phyloP scores from a whole-genome alignment of 2,329 filamentous ascomycete species.

The Fusarium pseudoanthophilum region DNA sequence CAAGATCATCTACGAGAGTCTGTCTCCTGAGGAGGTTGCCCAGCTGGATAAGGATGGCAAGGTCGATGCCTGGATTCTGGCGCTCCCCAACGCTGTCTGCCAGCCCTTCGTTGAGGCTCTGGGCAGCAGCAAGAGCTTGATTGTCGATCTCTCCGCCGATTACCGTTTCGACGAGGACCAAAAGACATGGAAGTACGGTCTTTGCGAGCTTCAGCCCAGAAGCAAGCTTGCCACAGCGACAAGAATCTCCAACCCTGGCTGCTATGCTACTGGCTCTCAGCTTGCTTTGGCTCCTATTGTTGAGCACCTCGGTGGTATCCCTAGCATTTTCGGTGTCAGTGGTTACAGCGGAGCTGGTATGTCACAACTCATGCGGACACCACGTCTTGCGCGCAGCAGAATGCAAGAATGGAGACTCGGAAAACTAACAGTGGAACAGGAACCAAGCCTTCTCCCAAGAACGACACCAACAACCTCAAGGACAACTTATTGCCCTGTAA shows the following conservation, averaged over 20 bases:
- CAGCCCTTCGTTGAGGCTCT: conserved; percentile 93
- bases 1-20: conserved; percentile 91
- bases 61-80: conserved; percentile 98
- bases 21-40: conserved; percentile 86
- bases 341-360: conserved; percentile 87
- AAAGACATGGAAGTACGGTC: conserved; percentile 75
- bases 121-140: conserved; percentile 76
- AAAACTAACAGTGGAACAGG: conserved; percentile 80
- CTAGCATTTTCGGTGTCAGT: conserved; percentile 88
- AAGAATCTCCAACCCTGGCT: conserved; percentile 92
- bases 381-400: not conserved
- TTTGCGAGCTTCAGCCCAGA: conserved; percentile 81
- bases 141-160: conserved; percentile 96
- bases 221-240: conserved; percentile 80
- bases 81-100: conserved; percentile 93
- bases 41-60: conserved; percentile 68
- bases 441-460: conserved; percentile 87
- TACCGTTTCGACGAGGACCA: conserved; percentile 78
- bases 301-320: conserved; percentile 78
- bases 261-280: conserved; percentile 94
- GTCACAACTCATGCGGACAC: not conserved
- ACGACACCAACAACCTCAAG: conserved; percentile 83
- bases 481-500: conserved; percentile 85
- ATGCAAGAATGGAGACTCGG: no score
- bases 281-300: conserved; percentile 87